Percentiles rank a stretch among this genome's conserved stretches.
Conservation (phyloP, 2,329 filamentous ascomycete species). For the Cercospora sp. region DNA sequence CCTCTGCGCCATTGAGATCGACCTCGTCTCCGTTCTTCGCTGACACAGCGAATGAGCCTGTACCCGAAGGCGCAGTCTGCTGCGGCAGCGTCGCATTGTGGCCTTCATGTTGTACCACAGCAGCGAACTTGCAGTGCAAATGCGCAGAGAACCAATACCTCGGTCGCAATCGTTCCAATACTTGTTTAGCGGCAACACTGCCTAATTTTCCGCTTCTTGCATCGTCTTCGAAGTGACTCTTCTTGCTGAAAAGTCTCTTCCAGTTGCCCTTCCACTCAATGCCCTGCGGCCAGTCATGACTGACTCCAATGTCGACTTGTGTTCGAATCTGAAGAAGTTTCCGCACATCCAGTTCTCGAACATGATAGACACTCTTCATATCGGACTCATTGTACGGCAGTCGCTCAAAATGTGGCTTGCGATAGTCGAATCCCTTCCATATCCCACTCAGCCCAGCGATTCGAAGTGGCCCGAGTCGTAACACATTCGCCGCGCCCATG, state of each 20-base stretch:
- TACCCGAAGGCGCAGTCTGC: background rate
- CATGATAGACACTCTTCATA: constrained; percentile 81
- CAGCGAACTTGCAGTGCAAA: constrained; percentile 83
- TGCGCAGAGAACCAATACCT: constrained; percentile 89
- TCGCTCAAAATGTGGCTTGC: constrained; percentile 78
- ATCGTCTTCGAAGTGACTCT: constrained; percentile 74
- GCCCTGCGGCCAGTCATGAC: constrained; percentile 90
- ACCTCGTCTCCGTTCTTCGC: constrained; percentile 34
- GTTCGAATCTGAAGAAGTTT: constrained; percentile 83
- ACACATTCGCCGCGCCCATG: constrained; percentile 85
- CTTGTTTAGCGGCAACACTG: constrained; percentile 73
- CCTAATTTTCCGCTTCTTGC: constrained; percentile 74
- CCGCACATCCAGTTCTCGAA: constrained; percentile 84
- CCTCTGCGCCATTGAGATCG: constrained; percentile 47
- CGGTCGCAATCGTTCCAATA: constrained; percentile 79
- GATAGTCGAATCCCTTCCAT: constrained; percentile 89
- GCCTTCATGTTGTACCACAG: constrained; percentile 54
- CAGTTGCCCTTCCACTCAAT: constrained; percentile 78
- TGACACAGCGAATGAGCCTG: constrained; percentile 7
- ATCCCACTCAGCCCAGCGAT: constrained; percentile 92
- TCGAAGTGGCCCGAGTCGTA: constrained; percentile 78
- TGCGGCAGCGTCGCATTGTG: background rate
- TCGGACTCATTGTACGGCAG: constrained; percentile 80
- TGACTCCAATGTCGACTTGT: constrained; percentile 87
- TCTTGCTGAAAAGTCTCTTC: constrained; percentile 67